Evolutionary conservation across 805 yeast species (phyloP), one percentile per base, ranked within the genome.

Genomic region (Geotrichum ghanense): DNA sequence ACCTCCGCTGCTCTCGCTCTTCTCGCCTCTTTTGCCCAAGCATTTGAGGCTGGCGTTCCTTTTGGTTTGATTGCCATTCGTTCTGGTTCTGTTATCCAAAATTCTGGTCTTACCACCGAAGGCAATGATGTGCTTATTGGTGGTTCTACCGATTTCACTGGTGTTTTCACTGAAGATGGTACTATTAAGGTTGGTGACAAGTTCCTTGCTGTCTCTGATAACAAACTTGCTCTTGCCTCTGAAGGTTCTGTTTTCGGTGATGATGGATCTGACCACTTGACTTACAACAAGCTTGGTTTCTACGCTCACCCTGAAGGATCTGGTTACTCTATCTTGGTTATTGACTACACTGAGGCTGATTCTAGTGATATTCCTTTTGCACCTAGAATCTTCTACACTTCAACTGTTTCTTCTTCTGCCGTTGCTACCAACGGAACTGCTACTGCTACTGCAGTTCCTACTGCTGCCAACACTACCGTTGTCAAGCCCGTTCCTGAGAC

Each of bases 31-130:
- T 26, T 45, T 6, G 35, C 34, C 9, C n/a, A 20, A 24, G 45
- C 22, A 3, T 34, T 45, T 7, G 40, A 45, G 16, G 26, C 45
- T 19, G 23, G 22, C 5, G 24, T 24, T 24, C 47, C 47, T 14
- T 45, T 45, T 45, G 47, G 47, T 2, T 22, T 45, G 9, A 31
- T 25, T 24, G 45, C 44, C 27, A 26, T 41, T 26, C 17, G 22
- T 24, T 16, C 39, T 12, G 47, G 47, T 20, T 40, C 47, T 5
- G 21, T 16, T 12, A 41, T 45, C 12, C 24, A 45, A 5, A 31
- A 6, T 5, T 9, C 17, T 5, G 19, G 5, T 5, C 16, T 31
- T 19, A 6, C 19, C 17, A 5, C 14, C 7, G 17, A 9, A 5
- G 14, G 14, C 17, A 19, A 31, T n/a, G 37, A 10, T 5, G 37